Conservation (phyloP, 2,329 filamentous ascomycete genomes). For the Fusarium ramigenum region DNA sequence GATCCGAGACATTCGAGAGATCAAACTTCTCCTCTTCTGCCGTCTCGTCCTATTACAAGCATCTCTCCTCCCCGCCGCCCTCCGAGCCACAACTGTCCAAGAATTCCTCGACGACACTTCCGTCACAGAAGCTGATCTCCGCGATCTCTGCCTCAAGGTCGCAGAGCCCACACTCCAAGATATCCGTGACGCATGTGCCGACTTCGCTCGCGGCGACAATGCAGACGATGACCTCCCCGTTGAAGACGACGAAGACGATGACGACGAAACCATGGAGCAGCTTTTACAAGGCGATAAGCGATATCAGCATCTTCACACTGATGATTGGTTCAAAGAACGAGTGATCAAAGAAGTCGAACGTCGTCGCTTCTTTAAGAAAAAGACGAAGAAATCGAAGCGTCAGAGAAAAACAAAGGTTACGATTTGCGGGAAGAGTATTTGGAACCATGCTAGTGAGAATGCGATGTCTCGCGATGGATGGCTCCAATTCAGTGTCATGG, state of each 20-base stretch:
- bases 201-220: slow-evolving; percentile 41
- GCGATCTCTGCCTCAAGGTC: slow-evolving; percentile 44
- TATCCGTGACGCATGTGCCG: slow-evolving; percentile 45
- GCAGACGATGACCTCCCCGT: slow-evolving; percentile 5
- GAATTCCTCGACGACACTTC: slow-evolving; percentile 42
- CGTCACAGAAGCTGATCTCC: slow-evolving; percentile 39
- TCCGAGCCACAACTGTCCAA: slow-evolving; percentile 37
- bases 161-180: slow-evolving; percentile 41
- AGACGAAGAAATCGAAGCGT: background rate
- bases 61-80: slow-evolving; percentile 40
- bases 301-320: slow-evolving; percentile 37
- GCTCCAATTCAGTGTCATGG: slow-evolving; percentile 45
- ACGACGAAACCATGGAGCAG: slow-evolving; percentile 31
- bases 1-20: slow-evolving; percentile 40
- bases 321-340: slow-evolving; percentile 34
- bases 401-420: slow-evolving; percentile 39
- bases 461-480: slow-evolving; percentile 46
- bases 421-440: slow-evolving; percentile 43
- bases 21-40: slow-evolving; percentile 44
- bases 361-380: background rate
- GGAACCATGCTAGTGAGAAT: slow-evolving; percentile 44
- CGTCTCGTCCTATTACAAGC: slow-evolving; percentile 42
- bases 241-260: background rate
- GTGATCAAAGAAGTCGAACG: background rate
- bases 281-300: slow-evolving; percentile 21